Conservation (phyloP, 2,329 filamentous ascomycete genomes). For the Cercospora berteroae region DNA sequence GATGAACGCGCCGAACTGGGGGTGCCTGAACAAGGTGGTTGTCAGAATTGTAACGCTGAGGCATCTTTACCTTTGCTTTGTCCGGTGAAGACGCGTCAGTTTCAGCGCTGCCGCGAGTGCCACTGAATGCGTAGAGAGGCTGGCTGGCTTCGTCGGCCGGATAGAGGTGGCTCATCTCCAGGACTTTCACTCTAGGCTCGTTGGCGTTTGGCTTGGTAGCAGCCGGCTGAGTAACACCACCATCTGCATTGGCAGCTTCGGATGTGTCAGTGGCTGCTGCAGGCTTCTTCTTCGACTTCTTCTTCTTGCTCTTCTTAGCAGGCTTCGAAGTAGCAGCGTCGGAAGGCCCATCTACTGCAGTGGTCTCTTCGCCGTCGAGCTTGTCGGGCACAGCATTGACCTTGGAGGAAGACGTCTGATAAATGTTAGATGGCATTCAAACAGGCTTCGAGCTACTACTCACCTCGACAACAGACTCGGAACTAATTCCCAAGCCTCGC, state of each 20-base stretch:
- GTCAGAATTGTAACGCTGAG: conserved; percentile 6
- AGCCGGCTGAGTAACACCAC: neutral
- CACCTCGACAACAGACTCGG: neutral
- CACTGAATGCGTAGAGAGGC: conserved; percentile 4
- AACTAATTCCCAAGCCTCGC: neutral
- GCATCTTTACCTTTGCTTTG: conserved; percentile 9
- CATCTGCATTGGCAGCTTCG: neutral
- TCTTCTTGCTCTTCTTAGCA: conserved; percentile 17
- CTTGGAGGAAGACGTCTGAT: neutral
- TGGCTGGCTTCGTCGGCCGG: conserved; percentile 12
- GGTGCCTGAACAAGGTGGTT: conserved; percentile 8
- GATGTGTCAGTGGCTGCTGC: neutral
- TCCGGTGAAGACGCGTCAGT: neutral
- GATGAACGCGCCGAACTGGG: conserved; percentile 1
- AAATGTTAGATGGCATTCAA: neutral
- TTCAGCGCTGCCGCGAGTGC: neutral
- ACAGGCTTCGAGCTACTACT: neutral
- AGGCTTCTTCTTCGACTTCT: conserved; percentile 9
- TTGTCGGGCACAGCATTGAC: neutral
- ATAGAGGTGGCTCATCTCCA: conserved; percentile 15
- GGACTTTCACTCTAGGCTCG: conserved; percentile 1
- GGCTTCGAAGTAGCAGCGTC: conserved; percentile 8
- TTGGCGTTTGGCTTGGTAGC: neutral
- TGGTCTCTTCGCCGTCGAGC: neutral
- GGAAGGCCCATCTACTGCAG: neutral